phyloP scores from a whole-genome alignment of 306 rosid species.

The Dalbergia oliveri region DNA sequence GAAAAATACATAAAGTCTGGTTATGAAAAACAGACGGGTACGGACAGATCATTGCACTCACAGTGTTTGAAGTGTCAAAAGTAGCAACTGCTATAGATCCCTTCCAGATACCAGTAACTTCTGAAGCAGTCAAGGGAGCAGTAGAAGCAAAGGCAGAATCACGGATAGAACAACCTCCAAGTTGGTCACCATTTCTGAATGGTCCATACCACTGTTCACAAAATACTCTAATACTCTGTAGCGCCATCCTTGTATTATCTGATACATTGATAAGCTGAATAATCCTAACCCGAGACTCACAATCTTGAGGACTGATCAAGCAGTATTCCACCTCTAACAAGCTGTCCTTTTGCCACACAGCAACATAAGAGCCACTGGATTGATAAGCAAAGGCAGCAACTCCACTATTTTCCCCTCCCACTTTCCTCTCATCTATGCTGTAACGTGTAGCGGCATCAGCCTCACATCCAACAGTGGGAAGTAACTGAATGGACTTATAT shows the following conservation, averaged over 20 bases:
- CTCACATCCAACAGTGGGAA: slow-evolving; percentile 96
- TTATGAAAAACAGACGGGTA: slow-evolving; percentile 16
- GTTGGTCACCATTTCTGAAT: slow-evolving; percentile 92
- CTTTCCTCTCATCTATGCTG: slow-evolving; percentile 69
- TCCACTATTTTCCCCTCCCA: slow-evolving; percentile 53
- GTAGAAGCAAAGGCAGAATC: slow-evolving; percentile 94
- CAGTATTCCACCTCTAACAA: slow-evolving; percentile 84
- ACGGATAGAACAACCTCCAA: slow-evolving; percentile 91
- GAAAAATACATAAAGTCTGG: background rate
- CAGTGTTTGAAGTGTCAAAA: slow-evolving; percentile 55
- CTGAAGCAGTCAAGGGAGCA: slow-evolving; percentile 66
- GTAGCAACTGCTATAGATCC: slow-evolving; percentile 62
- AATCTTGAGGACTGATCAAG: slow-evolving; percentile 83
- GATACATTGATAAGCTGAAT: slow-evolving; percentile 63
- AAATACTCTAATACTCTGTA: slow-evolving; percentile 67
- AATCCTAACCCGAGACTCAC: slow-evolving; percentile 86
- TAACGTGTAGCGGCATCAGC: slow-evolving; percentile 92
- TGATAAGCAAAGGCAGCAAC: slow-evolving; percentile 82
- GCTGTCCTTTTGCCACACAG: slow-evolving; percentile 69
- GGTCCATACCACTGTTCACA: slow-evolving; percentile 99
- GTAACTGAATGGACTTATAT: slow-evolving; percentile 77
- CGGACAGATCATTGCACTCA: slow-evolving; percentile 55
- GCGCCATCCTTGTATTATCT: slow-evolving; percentile 51
- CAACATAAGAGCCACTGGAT: slow-evolving; percentile 80
- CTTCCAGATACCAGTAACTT: slow-evolving; percentile 80